Evolutionary conservation across 371 early-diverging fungal species (phyloP), one percentile per base, ranked within the genome.

Genomic region (Batkoa obscura): DNA sequence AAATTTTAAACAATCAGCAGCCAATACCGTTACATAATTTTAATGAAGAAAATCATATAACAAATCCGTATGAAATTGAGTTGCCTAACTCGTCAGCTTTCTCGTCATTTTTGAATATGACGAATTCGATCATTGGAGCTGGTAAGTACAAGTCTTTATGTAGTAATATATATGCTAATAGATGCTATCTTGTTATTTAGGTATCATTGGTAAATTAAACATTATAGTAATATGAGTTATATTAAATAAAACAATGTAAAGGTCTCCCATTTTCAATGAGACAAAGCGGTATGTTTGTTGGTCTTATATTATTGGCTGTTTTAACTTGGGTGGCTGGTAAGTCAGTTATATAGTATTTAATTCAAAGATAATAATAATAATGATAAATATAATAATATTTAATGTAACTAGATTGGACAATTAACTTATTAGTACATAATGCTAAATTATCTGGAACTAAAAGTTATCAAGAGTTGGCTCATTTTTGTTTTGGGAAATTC

Each of bases 391-490:
- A 23, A 55, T 42, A 34, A 31, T 2, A 36, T 38, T 1, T 33
- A 9, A 23, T 30, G 1, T 17, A 15, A 34, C 48, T 66, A 69
- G 84, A 84, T 68, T 84, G 85, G 85, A 84, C 88, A 3, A 72
- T 87, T 35, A 69, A 79, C 5, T 59, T 86, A 6, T 65, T 87
- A 50, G 80, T 84, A 15, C 65, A 72, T 52, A 75, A 73, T 62
- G 76, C 78, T 35, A 83, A 84, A 59, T 64, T 87, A 46, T 75
- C 83, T 1, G 81, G 85, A 4, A 72, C 78, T 48, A 70, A 70
- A 8, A 78, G 82, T 1, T 87, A 85, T 67, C 84, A 84, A 60
- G 87, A 83, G 41, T 56, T 87, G 48, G 69, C 84, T 58, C 71
- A 76, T 64, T 74, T 78, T 59, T 76, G 83, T 41, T 85, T 84